These are phyloP conservation scores for Quercus ilex DNA, from an alignment of 306 rosid genomes.

Conservation along the genomic window DNA sequence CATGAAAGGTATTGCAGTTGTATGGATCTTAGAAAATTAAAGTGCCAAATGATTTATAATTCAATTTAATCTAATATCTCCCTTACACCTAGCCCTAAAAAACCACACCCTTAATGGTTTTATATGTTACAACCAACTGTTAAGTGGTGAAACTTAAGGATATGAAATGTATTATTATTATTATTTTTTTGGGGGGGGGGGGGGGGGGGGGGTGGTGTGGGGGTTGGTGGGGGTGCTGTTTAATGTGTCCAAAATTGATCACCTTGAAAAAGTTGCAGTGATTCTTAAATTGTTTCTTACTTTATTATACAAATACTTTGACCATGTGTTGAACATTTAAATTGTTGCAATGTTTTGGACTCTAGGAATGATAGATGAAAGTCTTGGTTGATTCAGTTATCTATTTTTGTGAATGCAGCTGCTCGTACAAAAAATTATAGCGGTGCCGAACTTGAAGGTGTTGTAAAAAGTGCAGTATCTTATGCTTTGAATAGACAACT, in stretches of 20 bases:
- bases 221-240: background rate
- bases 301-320: background rate
- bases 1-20: background rate
- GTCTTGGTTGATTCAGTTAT: conserved; percentile 4
- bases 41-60: conserved; percentile 6
- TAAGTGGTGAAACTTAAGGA: background rate
- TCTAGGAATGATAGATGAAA: conserved; percentile 7
- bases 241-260: background rate
- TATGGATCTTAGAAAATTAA: background rate
- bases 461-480: conserved; percentile 99
- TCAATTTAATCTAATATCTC: background rate
- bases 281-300: background rate
- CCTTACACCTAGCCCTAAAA: background rate
- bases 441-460: conserved; percentile 99
- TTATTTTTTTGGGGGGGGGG: too few relatives aligned
- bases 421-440: conserved; percentile 96
- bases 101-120: background rate
- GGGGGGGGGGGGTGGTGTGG: too few relatives aligned
- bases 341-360: background rate
- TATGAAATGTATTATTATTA: background rate
- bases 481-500: conserved; percentile 92
- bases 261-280: background rate
- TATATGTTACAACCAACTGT: background rate
- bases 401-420: conserved; percentile 50
- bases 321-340: background rate